Evolutionary conservation across 441 rosid species (phyloP).

Genomic region (Brassica balearica): DNA sequence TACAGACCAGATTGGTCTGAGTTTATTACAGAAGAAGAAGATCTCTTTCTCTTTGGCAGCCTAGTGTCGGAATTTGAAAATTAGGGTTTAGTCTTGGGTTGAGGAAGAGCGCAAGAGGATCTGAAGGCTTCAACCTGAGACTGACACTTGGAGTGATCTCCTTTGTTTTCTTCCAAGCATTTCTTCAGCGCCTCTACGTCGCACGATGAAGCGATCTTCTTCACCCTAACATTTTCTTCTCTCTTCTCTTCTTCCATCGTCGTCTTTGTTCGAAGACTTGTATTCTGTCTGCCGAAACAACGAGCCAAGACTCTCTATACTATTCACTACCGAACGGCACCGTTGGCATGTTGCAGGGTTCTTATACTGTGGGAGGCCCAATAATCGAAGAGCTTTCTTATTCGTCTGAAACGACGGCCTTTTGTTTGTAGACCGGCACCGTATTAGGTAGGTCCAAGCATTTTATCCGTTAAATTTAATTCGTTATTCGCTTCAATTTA

Average conservation of each 20-base stretch:
- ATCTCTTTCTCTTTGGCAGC: not conserved
- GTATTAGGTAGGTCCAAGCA: too few relatives aligned
- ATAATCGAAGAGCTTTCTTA: too few relatives aligned
- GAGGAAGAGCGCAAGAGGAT: conserved; percentile 74
- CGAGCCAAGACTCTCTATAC: not conserved
- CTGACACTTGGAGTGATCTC: conserved; percentile 70
- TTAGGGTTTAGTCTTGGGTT: conserved; percentile 45
- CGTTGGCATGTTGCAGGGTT: not conserved
- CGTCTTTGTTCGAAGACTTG: not conserved
- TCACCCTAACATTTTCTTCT: conserved; percentile 41
- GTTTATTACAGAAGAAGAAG: conserved; percentile 32
- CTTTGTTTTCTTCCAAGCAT: conserved; percentile 86
- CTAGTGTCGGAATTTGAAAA: not conserved
- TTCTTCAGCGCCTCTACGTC: conserved; percentile 90
- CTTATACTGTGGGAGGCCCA: not conserved
- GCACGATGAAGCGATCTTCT: conserved; percentile 70
- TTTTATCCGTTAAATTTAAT: too few relatives aligned
- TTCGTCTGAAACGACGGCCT: too few relatives aligned
- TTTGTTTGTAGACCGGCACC: too few relatives aligned
- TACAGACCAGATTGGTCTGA: conserved; percentile 44
- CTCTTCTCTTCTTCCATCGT: conserved; percentile 48
- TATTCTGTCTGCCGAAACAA: conserved; percentile 18
- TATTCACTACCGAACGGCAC: too few relatives aligned
- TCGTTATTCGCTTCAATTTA: too few relatives aligned
- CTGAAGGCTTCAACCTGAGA: conserved; percentile 84